A percentile compares a stretch with the other conserved stretches of the same genome.
Conservation (phyloP, 352 stramenopile genomes). For the Halophytophthora polymorphica region DNA sequence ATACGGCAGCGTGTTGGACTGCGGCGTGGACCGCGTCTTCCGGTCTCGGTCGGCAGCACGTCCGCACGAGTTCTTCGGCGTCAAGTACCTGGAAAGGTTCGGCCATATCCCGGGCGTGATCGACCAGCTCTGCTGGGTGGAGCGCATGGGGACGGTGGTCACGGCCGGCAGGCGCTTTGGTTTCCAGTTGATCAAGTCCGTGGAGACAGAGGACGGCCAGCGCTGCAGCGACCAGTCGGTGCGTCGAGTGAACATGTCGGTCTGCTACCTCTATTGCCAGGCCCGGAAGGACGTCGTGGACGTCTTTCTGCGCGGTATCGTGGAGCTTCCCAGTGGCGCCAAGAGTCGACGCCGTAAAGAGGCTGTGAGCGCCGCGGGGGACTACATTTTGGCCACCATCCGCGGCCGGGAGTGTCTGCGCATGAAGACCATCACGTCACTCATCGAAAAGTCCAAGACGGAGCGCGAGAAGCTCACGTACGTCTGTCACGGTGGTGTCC, state of each 20-base stretch:
- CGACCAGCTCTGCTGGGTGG: slow-evolving; percentile 61
- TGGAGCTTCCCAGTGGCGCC: slow-evolving; percentile 31
- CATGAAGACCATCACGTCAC: slow-evolving; percentile 47
- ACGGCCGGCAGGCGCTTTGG: slow-evolving; percentile 27
- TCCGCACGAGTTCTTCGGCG: slow-evolving; percentile 54
- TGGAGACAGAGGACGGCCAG: slow-evolving; percentile 32
- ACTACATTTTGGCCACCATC: slow-evolving; percentile 43
- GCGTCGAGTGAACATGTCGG: slow-evolving; percentile 44
- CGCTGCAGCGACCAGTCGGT: slow-evolving; percentile 10
- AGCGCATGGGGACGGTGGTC: slow-evolving; percentile 30
- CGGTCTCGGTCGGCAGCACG: slow-evolving; percentile 24
- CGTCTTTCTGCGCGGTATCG: slow-evolving; percentile 57
- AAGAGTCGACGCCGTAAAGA: slow-evolving; percentile 12
- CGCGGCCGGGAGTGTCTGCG: slow-evolving; percentile 39
- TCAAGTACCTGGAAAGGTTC: slow-evolving; percentile 59
- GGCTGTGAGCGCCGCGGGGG: slow-evolving; percentile 22
- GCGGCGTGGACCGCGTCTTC: slow-evolving; percentile 49
- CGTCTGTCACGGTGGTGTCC: slow-evolving; percentile 7
- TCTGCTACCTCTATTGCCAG: slow-evolving; percentile 67
- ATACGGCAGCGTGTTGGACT: slow-evolving; percentile 42
- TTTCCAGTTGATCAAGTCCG: slow-evolving; percentile 62
- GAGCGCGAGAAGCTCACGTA: slow-evolving; percentile 47
- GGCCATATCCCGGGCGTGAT: slow-evolving; percentile 22
- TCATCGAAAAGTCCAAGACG: slow-evolving; percentile 60
- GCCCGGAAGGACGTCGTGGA: slow-evolving; percentile 35